Percentiles rank a stretch among this genome's conserved stretches.
phyloP scores from a whole-genome alignment of 208 protist species.

The Naegleria gruberi region DNA sequence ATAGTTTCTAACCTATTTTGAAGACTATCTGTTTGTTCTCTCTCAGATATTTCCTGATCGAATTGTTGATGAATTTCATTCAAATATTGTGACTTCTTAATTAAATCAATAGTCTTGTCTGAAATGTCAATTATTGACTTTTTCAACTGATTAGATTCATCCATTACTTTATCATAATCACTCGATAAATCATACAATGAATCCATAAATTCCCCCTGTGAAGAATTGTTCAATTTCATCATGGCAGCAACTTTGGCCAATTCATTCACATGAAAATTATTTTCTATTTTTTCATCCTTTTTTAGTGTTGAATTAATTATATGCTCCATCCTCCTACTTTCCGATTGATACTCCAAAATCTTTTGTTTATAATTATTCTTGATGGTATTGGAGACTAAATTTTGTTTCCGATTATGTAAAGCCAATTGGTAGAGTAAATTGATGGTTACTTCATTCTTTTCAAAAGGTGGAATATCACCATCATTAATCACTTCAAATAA shows the following conservation, averaged over 20 bases:
- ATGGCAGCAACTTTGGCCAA: neutral
- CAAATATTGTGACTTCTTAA: neutral
- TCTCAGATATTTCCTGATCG: neutral
- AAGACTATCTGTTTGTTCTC: neutral
- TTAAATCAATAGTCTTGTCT: neutral
- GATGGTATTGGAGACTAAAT: neutral
- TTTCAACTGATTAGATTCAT: neutral
- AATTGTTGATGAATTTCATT: neutral
- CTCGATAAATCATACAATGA: neutral
- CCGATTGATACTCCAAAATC: conserved; percentile 4
- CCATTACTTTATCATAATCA: neutral
- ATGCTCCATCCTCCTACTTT: neutral
- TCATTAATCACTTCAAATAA: neutral
- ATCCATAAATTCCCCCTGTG: neutral
- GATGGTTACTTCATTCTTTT: neutral
- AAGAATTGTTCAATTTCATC: neutral
- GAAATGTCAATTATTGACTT: neutral
- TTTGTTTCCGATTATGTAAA: neutral
- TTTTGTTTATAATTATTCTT: neutral
- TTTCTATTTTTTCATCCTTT: neutral
- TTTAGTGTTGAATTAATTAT: neutral
- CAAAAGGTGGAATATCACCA: neutral
- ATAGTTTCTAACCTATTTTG: neutral
- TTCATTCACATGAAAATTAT: neutral
- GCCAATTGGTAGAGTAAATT: neutral